Evolutionary conservation across 257 asterid genomes (phyloP).

Genomic region (Ligustrum vulgare): DNA sequence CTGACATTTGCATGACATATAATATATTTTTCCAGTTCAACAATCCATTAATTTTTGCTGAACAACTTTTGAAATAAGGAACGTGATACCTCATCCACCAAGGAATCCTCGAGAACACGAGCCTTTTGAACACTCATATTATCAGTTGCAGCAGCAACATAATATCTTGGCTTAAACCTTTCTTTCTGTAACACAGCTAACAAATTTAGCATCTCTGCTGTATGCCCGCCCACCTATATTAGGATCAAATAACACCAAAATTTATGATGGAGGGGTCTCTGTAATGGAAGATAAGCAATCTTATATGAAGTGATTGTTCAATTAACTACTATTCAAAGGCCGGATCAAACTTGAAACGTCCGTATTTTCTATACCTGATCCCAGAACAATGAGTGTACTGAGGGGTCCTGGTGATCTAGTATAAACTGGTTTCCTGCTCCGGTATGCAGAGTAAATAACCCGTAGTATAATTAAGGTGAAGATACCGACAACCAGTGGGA

Average conservation of each 20-base stretch:
- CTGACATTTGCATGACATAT: background rate
- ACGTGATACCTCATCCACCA: slow-evolving; percentile 49
- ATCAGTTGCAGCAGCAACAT: slow-evolving; percentile 94
- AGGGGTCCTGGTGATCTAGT: slow-evolving; percentile 40
- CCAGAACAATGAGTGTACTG: slow-evolving; percentile 66
- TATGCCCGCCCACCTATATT: slow-evolving; percentile 94
- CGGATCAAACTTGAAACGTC: background rate
- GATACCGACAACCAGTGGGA: slow-evolving; percentile 37
- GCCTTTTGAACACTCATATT: slow-evolving; percentile 97
- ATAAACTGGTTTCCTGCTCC: slow-evolving; percentile 40
- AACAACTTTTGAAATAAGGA: background rate
- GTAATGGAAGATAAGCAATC: background rate
- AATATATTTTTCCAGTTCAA: background rate
- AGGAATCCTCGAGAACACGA: slow-evolving; percentile 58
- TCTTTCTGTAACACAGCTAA: slow-evolving; percentile 66
- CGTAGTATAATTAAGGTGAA: slow-evolving; percentile 44
- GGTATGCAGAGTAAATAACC: slow-evolving; percentile 43
- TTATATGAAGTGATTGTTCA: background rate
- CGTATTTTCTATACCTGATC: slow-evolving; percentile 59
- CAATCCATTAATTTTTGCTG: background rate
- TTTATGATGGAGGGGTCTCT: no score
- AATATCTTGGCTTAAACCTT: slow-evolving; percentile 66
- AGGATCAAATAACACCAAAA: slow-evolving; percentile 6
- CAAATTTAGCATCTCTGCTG: slow-evolving; percentile 90
- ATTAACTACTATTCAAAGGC: background rate